Percentiles rank a stretch among this genome's conserved stretches.
phyloP scores from a whole-genome alignment of 352 stramenopile species.

The Pythium aquatile region DNA sequence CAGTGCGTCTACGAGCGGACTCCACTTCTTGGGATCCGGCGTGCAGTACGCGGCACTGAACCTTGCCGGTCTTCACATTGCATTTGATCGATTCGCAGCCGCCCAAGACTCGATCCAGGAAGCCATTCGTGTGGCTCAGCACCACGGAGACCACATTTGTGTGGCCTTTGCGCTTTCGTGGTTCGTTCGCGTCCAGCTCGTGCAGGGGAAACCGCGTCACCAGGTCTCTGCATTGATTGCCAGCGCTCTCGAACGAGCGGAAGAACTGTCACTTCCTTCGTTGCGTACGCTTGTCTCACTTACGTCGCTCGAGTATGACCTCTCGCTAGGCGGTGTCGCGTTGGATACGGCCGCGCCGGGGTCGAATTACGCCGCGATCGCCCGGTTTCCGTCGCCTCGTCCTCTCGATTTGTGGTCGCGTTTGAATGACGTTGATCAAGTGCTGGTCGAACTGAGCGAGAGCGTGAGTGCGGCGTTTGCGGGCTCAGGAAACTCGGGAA shows the following conservation, averaged over 20 bases:
- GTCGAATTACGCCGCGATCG: conserved; percentile 1
- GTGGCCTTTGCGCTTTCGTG: conserved; percentile 91
- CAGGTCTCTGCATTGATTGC: conserved; percentile 45
- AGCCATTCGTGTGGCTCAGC: conserved; percentile 90
- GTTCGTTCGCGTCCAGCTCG: conserved; percentile 71
- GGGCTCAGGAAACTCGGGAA: conserved; percentile 2
- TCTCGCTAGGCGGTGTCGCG: conserved; percentile 30
- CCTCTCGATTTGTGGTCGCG: conserved; percentile 24
- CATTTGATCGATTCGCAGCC: conserved; percentile 76
- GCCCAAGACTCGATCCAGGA: conserved; percentile 90
- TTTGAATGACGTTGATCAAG: conserved; percentile 19
- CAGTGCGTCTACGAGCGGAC: conserved; percentile 19
- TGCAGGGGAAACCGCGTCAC: conserved; percentile 54
- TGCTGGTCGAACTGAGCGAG: conserved; percentile 15
- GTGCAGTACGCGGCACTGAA: conserved; percentile 92
- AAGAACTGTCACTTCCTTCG: conserved; percentile 53
- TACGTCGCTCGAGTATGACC: conserved; percentile 48
- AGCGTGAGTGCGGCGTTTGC: conserved; percentile 4
- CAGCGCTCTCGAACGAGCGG: conserved; percentile 57
- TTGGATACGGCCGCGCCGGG: not conserved
- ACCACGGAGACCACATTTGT: conserved; percentile 90
- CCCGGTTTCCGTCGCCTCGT: conserved; percentile 21
- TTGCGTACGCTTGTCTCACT: conserved; percentile 49
- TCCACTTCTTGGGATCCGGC: conserved; percentile 59
- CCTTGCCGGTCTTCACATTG: conserved; percentile 82